Evolutionary conservation across 2,329 filamentous ascomycete genomes (phyloP), one percentile per base, ranked within the genome.

Genomic region (Monosporascus sp.): DNA sequence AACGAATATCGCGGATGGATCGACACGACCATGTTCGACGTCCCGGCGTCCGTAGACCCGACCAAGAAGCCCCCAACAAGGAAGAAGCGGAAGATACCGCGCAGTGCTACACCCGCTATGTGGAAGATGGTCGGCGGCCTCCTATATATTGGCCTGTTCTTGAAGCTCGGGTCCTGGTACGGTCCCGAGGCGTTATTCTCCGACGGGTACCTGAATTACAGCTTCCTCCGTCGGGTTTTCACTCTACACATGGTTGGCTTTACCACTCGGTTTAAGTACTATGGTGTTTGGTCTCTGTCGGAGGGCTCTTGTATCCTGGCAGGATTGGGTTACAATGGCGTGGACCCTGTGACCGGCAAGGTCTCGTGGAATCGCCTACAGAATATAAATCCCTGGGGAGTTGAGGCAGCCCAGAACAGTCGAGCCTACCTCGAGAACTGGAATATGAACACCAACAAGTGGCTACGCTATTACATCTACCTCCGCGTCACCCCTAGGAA

Each of bases 391-490:
- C 88, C 94, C 0, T 86, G 85, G 79, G 84, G 82, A 2, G 89
- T 99, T 27, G 94, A 99, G 73, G 79, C 84, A 1, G 94, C 93
- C 1, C 92, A 97, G 72, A 99, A 97, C 68, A 89, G 89, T n/a
- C 85, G 93, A 51, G 91, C 84, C 2, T 97, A 94, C 64, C 80
- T 99, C 3, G 93, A 86, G 48, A 88, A 84, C 64, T 99, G 94
- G 94, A 99, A 99, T 70, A 96, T 97, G 75, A 97, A 97, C 72
- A 99, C 94, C 14, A 99, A 97, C 70, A 84, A 90, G 64, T 99
- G 94, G 94, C 76, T 99, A 56, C 84, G 92, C 47, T 96, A 97
- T 70, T 99, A 97, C 67, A 80, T 99, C 61, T 99, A 97, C 67
- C 79, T 99, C 47, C 86, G 94, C 24, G 94, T 99, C 3, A 99